Percentiles rank a stretch among this genome's conserved stretches.
Conservation (phyloP, 495 filamentous ascomycete genomes). For the Geopyxis carbonaria region DNA sequence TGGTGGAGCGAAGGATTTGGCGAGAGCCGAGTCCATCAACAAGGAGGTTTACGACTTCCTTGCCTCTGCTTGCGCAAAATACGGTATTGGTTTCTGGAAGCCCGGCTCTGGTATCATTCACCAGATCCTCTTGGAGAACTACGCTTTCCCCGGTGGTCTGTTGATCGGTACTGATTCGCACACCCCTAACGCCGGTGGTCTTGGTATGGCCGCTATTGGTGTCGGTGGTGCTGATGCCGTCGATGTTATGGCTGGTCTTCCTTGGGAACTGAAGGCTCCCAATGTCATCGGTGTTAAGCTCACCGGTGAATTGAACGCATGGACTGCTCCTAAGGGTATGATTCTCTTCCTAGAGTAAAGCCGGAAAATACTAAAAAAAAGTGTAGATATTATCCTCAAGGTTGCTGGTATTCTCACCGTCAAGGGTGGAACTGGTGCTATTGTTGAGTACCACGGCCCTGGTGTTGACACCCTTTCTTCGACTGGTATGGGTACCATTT, state of each 20-base stretch:
- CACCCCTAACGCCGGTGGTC: slow-evolving; percentile 95
- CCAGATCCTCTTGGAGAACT: slow-evolving; percentile 97
- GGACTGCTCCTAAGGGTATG: slow-evolving; percentile 77
- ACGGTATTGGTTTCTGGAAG: slow-evolving; percentile 99
- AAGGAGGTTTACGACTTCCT: slow-evolving; percentile 99
- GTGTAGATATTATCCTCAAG: slow-evolving; percentile 84
- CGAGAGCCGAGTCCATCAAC: slow-evolving; percentile 81
- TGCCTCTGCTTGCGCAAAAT: slow-evolving; percentile 86
- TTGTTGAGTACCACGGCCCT: slow-evolving; percentile 87
- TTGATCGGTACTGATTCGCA: slow-evolving; percentile 98
- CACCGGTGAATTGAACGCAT: slow-evolving; percentile 76
- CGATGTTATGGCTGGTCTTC: slow-evolving; percentile 94
- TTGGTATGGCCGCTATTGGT: slow-evolving; percentile 90
- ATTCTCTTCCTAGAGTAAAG: slow-evolving; percentile 9
- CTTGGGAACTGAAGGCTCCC: slow-evolving; percentile 96
- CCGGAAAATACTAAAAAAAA: slow-evolving; percentile 13
- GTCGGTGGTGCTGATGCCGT: slow-evolving; percentile 98
- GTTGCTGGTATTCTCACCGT: slow-evolving; percentile 93
- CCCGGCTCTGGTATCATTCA: slow-evolving; percentile 99
- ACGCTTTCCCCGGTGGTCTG: slow-evolving; percentile 94
- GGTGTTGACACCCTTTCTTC: slow-evolving; percentile 51
- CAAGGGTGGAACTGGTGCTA: slow-evolving; percentile 93
- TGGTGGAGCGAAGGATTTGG: slow-evolving; percentile 88
- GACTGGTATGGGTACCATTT: slow-evolving; percentile 53
- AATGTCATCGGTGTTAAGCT: slow-evolving; percentile 94